Evolutionary conservation across 495 filamentous ascomycete species (phyloP), one percentile per base, ranked within the genome.

Genomic region (Penicillium manginii): DNA sequence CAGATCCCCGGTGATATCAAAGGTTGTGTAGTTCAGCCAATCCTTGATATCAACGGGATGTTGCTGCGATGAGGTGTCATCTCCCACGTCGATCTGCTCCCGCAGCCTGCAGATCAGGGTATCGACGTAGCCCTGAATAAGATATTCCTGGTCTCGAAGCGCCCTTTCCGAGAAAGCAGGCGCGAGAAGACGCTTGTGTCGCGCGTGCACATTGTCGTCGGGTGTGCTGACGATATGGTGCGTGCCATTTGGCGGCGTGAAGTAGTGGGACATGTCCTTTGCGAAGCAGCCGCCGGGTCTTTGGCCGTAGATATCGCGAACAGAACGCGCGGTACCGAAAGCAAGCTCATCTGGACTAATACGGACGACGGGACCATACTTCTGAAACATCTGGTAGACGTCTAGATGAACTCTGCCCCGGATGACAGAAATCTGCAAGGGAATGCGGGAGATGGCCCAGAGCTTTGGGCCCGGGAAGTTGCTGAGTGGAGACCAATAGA

Each of bases 281-380:
- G 57, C 50, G 10, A 71, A 65, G 18, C 64, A 65, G 3, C 61
- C 61, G 0, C 84, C 50, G 61, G 72, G 21, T 72, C 76, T 21
- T 73, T 68, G 19, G 9, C 80, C 81, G 57, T 88, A 84, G 49
- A 90, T 85, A 55, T 86, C 83, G 23, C 79, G 78, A 73, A 78
- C 85, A 4, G 86, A 83, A 15, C 70, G 72, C 2, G 79, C 71
- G 2, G 78, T 73, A 54, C 70, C 79, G 70, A 85, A 88, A 3
- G 79, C 81, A 1, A 90, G 64, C 43, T 84, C 76, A 37, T 80
- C 70, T 1, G 87, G 86, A 0, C 75, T 69, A 10, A 88, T 65
- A 3, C 88, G 84, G 0, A 90, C 73, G 11, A 84, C 75, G 5
- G 71, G 67, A 0, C 79, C 78, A 58, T 80, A 80, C 26, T 67